Evolutionary conservation across 257 asterid genomes (phyloP).

Genomic region (Solanum sitiens): DNA sequence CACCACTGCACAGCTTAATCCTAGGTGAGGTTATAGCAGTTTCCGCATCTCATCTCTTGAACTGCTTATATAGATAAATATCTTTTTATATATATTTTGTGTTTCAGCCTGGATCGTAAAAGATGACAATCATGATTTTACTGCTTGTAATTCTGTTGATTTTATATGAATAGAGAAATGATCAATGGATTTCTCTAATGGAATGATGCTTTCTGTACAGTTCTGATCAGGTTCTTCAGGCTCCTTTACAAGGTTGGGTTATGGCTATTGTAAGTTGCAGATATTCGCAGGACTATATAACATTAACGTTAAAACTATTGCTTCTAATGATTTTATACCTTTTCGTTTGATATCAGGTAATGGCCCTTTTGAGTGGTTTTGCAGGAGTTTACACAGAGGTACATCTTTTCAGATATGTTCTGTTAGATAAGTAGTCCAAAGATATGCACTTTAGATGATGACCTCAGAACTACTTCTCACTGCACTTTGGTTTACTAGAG

Average conservation of each 20-base stretch:
- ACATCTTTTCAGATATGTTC: constrained; percentile 7
- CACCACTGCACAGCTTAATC: constrained; percentile 96
- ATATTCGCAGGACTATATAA: constrained; percentile 6
- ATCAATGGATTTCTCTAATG: not conserved
- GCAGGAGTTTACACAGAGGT: constrained; percentile 99
- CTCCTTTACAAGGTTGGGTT: constrained; percentile 93
- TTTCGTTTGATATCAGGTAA: constrained; percentile 43
- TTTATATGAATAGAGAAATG: not conserved
- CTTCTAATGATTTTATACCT: not conserved
- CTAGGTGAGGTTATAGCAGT: constrained; percentile 50
- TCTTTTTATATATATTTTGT: not conserved
- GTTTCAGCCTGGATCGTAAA: not conserved
- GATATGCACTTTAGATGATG: not conserved
- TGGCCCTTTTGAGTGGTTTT: constrained; percentile 99
- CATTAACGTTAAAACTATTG: not conserved
- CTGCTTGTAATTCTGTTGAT: not conserved
- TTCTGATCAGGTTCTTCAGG: constrained; percentile 86
- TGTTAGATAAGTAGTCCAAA: not conserved
- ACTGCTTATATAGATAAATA: not conserved
- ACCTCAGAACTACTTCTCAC: not conserved
- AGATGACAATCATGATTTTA: not conserved
- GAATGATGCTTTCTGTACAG: constrained; percentile 36
- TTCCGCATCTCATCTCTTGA: not conserved
- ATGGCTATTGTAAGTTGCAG: constrained; percentile 93
- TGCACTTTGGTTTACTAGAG: not conserved